Percentiles rank a stretch among this genome's conserved stretches.
phyloP scores from a whole-genome alignment of 176 grass and related monocot genomes.

The Thinopyrum elongatum region DNA sequence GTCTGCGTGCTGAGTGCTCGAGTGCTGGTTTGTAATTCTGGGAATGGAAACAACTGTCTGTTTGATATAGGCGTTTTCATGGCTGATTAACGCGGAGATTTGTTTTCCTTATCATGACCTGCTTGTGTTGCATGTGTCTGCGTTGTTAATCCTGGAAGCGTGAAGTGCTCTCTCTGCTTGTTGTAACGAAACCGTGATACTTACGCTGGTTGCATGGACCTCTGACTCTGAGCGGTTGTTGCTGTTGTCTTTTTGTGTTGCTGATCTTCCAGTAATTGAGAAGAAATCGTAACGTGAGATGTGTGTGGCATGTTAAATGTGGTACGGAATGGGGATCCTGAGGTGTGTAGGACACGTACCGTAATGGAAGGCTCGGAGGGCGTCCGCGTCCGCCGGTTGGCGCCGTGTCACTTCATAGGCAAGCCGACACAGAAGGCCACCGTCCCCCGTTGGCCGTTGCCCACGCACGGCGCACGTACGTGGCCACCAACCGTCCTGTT shows the following conservation, averaged over 20 bases:
- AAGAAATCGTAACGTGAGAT: background rate
- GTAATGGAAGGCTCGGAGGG: background rate
- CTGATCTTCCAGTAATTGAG: background rate
- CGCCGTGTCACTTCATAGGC: conserved; percentile 8
- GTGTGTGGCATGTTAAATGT: background rate
- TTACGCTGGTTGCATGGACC: background rate
- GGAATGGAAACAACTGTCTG: conserved; percentile 36
- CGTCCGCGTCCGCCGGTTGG: background rate
- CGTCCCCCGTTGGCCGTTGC: background rate
- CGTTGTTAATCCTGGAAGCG: background rate
- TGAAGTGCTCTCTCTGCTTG: background rate
- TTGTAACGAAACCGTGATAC: background rate
- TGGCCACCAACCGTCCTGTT: background rate
- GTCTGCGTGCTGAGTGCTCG: conserved; percentile 34
- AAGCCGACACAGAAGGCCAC: background rate
- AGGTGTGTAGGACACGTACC: background rate
- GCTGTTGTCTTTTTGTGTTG: too few relatives aligned
- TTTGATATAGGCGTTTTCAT: conserved; percentile 48
- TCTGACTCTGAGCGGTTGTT: background rate
- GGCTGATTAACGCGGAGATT: conserved; percentile 30
- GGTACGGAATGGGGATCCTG: background rate
- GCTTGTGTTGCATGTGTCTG: background rate
- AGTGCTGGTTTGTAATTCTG: conserved; percentile 52
- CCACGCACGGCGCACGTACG: background rate
- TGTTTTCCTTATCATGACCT: background rate